Percentiles rank a stretch among this genome's conserved stretches.
Evolutionary conservation across 345 rosid species (phyloP).

Genomic region (Salix udensis): DNA sequence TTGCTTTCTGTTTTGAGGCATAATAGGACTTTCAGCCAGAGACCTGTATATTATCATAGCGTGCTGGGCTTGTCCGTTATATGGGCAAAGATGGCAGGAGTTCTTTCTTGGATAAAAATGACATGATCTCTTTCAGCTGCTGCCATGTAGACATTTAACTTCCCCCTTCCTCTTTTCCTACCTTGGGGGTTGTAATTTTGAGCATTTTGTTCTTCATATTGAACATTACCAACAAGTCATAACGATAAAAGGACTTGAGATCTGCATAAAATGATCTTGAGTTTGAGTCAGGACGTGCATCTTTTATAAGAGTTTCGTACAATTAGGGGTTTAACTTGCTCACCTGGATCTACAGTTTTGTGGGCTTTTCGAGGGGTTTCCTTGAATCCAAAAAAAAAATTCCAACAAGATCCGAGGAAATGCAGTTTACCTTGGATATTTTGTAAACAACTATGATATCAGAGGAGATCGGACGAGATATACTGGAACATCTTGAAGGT

Average conservation of each 20-base stretch:
- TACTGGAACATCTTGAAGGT: not conserved
- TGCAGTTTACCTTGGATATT: not conserved
- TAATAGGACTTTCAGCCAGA: constrained; percentile 16
- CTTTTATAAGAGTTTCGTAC: no score
- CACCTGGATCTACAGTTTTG: accelerated
- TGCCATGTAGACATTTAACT: not conserved
- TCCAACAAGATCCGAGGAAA: not conserved
- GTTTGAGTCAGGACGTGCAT: no score
- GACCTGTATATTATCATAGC: constrained; percentile 16
- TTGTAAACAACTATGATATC: not conserved
- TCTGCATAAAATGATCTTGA: no score
- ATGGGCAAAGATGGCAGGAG: constrained; percentile 1
- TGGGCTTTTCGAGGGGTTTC: no score
- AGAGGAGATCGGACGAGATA: not conserved
- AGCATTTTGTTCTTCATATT: not conserved
- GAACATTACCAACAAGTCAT: not conserved
- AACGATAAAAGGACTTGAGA: no score
- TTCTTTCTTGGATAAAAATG: not conserved
- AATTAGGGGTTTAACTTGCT: no score
- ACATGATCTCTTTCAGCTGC: not conserved
- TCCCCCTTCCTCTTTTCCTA: not conserved
- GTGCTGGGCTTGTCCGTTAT: constrained; percentile 1
- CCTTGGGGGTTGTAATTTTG: not conserved
- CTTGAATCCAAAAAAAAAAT: no score
- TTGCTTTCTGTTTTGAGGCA: constrained; percentile 10